Evolutionary conservation across 306 rosid genomes (phyloP).

Genomic region (Acacia acuminata): DNA sequence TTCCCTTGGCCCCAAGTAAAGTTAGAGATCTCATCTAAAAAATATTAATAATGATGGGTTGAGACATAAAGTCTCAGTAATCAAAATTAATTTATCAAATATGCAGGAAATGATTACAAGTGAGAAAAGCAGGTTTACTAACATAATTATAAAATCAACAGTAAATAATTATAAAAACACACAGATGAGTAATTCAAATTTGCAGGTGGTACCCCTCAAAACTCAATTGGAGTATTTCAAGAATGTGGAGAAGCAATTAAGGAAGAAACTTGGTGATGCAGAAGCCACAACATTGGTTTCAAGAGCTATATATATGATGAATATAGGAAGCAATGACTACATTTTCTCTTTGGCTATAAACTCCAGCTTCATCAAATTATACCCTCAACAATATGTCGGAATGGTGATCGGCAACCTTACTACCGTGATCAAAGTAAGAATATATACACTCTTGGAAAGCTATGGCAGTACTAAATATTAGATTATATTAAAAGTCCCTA

Average conservation of each 20-base stretch:
- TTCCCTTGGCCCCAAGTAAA: no score
- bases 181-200: neutral
- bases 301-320: constrained; percentile 62
- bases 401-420: constrained; percentile 37
- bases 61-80: no score
- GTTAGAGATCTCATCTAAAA: no score
- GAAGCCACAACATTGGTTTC: constrained; percentile 44
- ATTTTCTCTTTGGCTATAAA: constrained; percentile 41
- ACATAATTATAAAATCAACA: no score
- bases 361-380: constrained; percentile 30
- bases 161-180: no score
- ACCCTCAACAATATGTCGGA: constrained; percentile 21
- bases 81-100: no score
- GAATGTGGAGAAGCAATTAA: neutral
- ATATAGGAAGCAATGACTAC: constrained; percentile 67
- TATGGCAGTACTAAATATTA: no score
- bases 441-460: neutral
- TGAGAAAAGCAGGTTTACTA: no score
- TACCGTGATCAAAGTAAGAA: constrained; percentile 25
- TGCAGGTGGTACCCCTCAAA: neutral
- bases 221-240: neutral
- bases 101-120: no score
- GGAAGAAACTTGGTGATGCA: constrained; percentile 42
- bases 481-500: no score
- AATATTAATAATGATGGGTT: no score